Evolutionary conservation across 225 moss, liverwort and hornwort species (phyloP), one percentile per base, ranked within the genome.

Genomic region (Climacium dendroides): DNA sequence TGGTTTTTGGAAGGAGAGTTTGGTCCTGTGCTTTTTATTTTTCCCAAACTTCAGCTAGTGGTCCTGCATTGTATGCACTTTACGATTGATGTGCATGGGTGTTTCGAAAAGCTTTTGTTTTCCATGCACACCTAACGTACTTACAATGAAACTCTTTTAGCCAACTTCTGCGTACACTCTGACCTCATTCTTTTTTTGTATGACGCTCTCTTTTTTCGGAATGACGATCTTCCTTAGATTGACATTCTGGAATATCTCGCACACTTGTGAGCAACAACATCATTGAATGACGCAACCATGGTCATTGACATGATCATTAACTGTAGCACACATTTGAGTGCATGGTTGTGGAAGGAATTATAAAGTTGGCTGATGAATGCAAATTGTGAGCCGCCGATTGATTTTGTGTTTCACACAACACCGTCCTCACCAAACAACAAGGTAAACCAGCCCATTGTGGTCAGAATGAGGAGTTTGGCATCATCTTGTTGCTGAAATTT

Each of bases 341-440:
- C 0, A n/a, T n/a, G 1, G 2, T 0, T 1, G 15, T n/a, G 25
- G 25, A 55, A 1, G 0, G 53, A 17, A 26, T 78, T 15, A 4
- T 50, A 50, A 6, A 55, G 37, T n/a, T 25, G 54, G 16, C 3
- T 15, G 1, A 37, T 37, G 55, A 11, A 55, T 17, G 37, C 3
- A 78, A 37, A 11, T 24, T 76, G 15, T 6, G 34, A n/a, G n/a
- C n/a, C n/a, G n/a, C 0, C 0, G 6, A 77, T 50, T 50, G 6
- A 8, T 8, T n/a, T n/a, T 71, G 24, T 4, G 15, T 26, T 55
- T 29, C 5, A 17, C 2, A n/a, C n/a, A n/a, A n/a, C n/a, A n/a
- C n/a, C n/a, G n/a, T n/a, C n/a, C n/a, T n/a, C n/a, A n/a, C n/a
- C n/a, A n/a, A n/a, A n/a, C n/a, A n/a, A n/a, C n/a, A n/a, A n/a